Evolutionary conservation across 2,329 filamentous ascomycete genomes (phyloP).

Genomic region (Lomentospora prolificans): DNA sequence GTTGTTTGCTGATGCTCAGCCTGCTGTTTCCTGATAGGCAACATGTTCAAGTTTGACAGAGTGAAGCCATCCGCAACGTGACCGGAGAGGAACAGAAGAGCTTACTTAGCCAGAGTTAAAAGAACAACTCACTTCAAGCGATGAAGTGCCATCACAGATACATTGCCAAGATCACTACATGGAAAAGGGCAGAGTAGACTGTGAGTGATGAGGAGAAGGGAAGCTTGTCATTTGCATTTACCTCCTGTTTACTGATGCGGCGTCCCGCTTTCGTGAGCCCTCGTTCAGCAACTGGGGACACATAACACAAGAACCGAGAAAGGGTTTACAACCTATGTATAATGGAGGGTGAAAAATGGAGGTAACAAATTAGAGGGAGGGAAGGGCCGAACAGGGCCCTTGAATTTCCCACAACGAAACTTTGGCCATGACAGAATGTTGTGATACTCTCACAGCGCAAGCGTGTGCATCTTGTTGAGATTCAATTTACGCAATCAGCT

Average conservation of each 20-base stretch:
- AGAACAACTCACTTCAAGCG: neutral
- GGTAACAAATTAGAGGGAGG: too few species aligned
- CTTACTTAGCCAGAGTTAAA: neutral
- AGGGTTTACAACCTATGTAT: too few species aligned
- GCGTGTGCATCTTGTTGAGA: neutral
- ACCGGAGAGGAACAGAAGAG: neutral
- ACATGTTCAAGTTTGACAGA: neutral
- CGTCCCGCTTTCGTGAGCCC: neutral
- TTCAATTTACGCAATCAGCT: neutral
- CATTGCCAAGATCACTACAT: neutral
- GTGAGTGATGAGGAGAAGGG: too few species aligned
- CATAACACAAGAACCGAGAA: neutral
- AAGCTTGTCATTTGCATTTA: conserved; percentile 1
- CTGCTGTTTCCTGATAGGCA: neutral
- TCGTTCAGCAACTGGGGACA: neutral
- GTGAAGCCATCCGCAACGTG: neutral
- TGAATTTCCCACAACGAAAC: neutral
- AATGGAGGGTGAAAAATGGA: too few species aligned
- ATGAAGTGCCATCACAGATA: neutral
- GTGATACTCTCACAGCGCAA: neutral
- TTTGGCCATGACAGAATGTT: neutral
- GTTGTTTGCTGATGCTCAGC: neutral
- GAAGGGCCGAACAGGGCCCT: too few species aligned
- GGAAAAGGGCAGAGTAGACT: neutral
- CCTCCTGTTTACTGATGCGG: neutral